These are phyloP conservation scores for Ascocoryne sarcoides DNA, from an alignment of 2,329 filamentous ascomycete genomes.

Conservation along the genomic window DNA sequence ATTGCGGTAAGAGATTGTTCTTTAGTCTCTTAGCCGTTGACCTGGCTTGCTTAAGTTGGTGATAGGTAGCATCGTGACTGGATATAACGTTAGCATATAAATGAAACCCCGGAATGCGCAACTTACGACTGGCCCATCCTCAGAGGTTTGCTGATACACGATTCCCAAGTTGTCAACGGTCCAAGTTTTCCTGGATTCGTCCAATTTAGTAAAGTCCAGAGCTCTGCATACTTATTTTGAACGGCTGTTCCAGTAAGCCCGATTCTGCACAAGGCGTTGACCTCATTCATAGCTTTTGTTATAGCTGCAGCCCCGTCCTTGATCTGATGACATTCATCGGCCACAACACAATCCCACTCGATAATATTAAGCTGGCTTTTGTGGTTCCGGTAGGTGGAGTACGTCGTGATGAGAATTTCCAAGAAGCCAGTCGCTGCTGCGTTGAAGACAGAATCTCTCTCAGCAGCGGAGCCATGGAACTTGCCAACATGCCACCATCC, in stretches of 20 bases:
- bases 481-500: conserved; percentile 89
- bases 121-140: conserved; percentile 70
- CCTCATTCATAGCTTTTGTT: conserved; percentile 77
- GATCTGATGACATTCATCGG: conserved; percentile 86
- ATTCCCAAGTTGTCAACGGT: conserved; percentile 66
- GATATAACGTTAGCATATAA: conserved; percentile 2
- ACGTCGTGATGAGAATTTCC: conserved; percentile 92
- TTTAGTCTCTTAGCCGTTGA: conserved; percentile 78
- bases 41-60: conserved; percentile 72
- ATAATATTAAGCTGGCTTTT: conserved; percentile 69
- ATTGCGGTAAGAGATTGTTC: conserved; percentile 76
- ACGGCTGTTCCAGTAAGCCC: conserved; percentile 93
- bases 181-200: conserved; percentile 74
- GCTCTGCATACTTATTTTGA: conserved; percentile 94
- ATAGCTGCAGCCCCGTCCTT: conserved; percentile 73
- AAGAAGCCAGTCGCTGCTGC: conserved; percentile 67
- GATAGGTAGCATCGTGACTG: conserved; percentile 70
- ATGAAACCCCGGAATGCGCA: too few relatives aligned
- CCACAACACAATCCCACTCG: conserved; percentile 87
- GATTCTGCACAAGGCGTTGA: conserved; percentile 87
- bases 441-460: conserved; percentile 63
- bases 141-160: conserved; percentile 68
- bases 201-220: conserved; percentile 96
- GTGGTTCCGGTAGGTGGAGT: conserved; percentile 78
- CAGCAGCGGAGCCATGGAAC: conserved; percentile 62